Evolutionary conservation across 345 rosid species (phyloP).

Genomic region (Abelmoschus esculentus): DNA sequence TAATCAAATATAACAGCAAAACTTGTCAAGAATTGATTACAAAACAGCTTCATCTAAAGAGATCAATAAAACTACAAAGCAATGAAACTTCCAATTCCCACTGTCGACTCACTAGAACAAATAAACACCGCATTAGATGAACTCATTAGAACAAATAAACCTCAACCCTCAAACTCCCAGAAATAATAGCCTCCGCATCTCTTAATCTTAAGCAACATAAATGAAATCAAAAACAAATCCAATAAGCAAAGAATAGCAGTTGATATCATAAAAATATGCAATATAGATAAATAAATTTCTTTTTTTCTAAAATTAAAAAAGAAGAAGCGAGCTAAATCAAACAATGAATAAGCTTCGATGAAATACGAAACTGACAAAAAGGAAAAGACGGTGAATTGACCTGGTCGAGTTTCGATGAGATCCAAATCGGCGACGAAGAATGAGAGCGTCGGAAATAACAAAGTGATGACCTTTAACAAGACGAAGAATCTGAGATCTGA

Average conservation of each 20-base stretch:
- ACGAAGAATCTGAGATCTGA: too few relatives aligned
- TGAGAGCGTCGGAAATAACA: not conserved
- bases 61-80: too few relatives aligned
- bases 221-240: too few relatives aligned
- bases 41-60: too few relatives aligned
- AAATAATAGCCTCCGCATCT: too few relatives aligned
- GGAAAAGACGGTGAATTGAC: not conserved
- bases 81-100: not conserved
- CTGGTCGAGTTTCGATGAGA: not conserved
- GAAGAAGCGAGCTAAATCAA: not conserved
- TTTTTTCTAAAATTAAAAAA: too few relatives aligned
- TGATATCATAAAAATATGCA: too few relatives aligned
- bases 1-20: not conserved
- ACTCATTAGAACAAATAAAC: too few relatives aligned
- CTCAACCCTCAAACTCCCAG: too few relatives aligned
- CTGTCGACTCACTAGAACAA: not conserved
- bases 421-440: slow-evolving; percentile 2
- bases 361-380: not conserved
- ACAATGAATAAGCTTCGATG: not conserved
- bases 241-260: too few relatives aligned
- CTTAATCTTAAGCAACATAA: too few relatives aligned
- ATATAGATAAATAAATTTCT: not conserved
- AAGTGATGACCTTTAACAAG: not conserved
- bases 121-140: too few relatives aligned
- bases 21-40: not conserved